Evolutionary conservation across 331 rosid species (phyloP), one percentile per base, ranked within the genome.

Genomic region (Quercus tomentella): DNA sequence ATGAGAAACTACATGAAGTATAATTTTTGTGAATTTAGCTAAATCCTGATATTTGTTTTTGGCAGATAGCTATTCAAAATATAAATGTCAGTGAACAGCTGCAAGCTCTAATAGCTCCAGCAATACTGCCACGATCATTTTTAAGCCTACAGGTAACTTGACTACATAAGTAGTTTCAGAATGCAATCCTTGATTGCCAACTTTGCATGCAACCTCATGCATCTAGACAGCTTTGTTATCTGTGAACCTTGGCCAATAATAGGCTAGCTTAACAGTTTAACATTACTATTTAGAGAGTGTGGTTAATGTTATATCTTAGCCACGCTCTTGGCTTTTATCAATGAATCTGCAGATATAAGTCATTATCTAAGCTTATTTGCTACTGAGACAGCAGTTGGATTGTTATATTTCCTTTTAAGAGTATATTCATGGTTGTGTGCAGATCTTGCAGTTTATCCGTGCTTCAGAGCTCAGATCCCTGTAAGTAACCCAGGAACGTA

Each of bases 101-200:
- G 82, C 97, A 92, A 81, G 93, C 97, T 85, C 31, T 92, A 76
- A 90, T 92, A 78, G 92, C 97, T 87, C 97, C 97, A 65, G 97
- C 97, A 66, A 45, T 92, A 84, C 88, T 94, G 35, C 98, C 97
- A 2, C 89, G 96, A 23, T 89, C 97, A 67, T 94, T 89, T 80
- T 43, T 91, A 81, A 94, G 90, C 71, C 89, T 94, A 55, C 96
- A 94, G 95, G 98, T 94, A 80, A 81, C 70, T 56, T 20, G 57
- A 61, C 55, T 58, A 77, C 30, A 20, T 18, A 30, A 62, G 11
- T 80, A 25, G 28, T 11, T 25, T 67, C 31, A 33, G 30, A 15
- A 30, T 30, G 31, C 31, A 30, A 30, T 30, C 31, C 31, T 30
- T 30, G 5, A 30, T 30, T 30, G 31, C 31, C 31, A 30, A 30